Base-by-base conservation (phyloP, 2,329 filamentous ascomycete genomes). In the Hirsutella thompsonii region DNA sequence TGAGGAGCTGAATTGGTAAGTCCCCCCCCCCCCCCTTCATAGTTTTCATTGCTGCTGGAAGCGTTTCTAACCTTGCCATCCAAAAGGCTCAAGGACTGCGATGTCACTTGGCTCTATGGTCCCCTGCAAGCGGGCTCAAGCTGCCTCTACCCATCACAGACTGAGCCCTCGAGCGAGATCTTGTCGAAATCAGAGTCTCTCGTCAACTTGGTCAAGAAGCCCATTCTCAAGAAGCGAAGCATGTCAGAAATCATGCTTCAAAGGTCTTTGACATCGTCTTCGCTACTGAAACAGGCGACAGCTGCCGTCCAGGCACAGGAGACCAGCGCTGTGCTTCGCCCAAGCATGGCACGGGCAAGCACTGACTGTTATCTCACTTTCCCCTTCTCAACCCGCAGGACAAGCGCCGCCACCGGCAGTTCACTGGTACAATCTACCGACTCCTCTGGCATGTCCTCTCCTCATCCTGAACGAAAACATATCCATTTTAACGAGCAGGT, bases 401-500 rank as follows among this genome's bases (percentile, higher is more conserved):
- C 70, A 46, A 84, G 75, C 49, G 68, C 72, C 50, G 78, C 78
- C 42, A 76, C 74, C 38, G 72, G 74, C 34, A 83, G 76, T 48
- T 61, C 56, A 13, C 71, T 81, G 39, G 72, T 77, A 5, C 76
- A 78, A 29, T 86, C 81, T 2, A 70, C 71, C 10, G 71, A 76
- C 8, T 83, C 83, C 0, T 94, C 88, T 0, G 83, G 82, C n/a
- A 49, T 76, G 13, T 52, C 68, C 60, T 69, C 80, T 56, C 61
- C 87, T 44, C 63, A 76, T 66, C 61, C 74, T 8, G 81, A 83
- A 52, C 75, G 79, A 53, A 88, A 81, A 45, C 90, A 94, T 57
- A 96, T 98, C 49, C 86, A 94, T 55, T 98, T 98, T 60, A 92
- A 95, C 56, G 85, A 95, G 55, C 84, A 90, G 62, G 92, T 98